Evolutionary conservation across 2,329 filamentous ascomycete genomes (phyloP).

Genomic region (Diaporthe sp.): DNA sequence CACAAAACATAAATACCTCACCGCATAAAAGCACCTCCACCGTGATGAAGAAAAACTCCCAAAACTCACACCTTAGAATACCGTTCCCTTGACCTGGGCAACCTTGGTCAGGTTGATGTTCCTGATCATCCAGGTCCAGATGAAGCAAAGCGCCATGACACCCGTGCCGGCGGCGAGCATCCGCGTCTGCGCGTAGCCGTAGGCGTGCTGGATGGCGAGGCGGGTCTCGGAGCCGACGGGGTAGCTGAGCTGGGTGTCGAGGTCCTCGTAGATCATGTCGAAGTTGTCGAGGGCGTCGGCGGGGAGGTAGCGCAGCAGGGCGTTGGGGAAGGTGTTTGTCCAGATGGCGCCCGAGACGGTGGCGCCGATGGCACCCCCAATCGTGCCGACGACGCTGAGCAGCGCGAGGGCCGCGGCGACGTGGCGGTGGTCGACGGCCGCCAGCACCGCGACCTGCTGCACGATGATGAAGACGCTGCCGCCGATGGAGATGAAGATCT

Average conservation of each 20-base stretch:
- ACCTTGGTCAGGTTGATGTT: slow-evolving; percentile 65
- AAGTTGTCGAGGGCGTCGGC: slow-evolving; percentile 52
- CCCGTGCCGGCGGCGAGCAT: slow-evolving; percentile 59
- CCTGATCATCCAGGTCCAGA: slow-evolving; percentile 61
- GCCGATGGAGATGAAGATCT: slow-evolving; percentile 63
- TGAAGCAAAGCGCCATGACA: slow-evolving; percentile 50
- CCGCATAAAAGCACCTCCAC: not conserved
- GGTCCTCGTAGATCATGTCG: slow-evolving; percentile 65
- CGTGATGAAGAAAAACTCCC: not conserved
- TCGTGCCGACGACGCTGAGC: slow-evolving; percentile 58
- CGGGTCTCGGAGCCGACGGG: slow-evolving; percentile 59
- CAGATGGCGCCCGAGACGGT: slow-evolving; percentile 59
- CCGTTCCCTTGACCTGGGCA: slow-evolving; percentile 64
- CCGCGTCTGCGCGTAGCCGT: slow-evolving; percentile 65
- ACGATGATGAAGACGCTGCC: slow-evolving; percentile 68
- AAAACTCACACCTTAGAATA: slow-evolving; percentile 55
- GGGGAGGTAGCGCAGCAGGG: slow-evolving; percentile 67
- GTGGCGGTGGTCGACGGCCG: slow-evolving; percentile 66
- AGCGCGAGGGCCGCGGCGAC: slow-evolving; percentile 64
- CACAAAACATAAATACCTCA: slow-evolving; percentile 7
- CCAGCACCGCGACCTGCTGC: slow-evolving; percentile 71
- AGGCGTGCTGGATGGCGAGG: slow-evolving; percentile 70
- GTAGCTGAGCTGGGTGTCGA: slow-evolving; percentile 66
- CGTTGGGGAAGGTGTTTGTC: slow-evolving; percentile 59
- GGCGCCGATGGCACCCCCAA: slow-evolving; percentile 61